A percentile compares a stretch with the other conserved stretches of the same genome.
phyloP scores from a whole-genome alignment of 768 basidiomycete species.

The Trametes elegans region DNA sequence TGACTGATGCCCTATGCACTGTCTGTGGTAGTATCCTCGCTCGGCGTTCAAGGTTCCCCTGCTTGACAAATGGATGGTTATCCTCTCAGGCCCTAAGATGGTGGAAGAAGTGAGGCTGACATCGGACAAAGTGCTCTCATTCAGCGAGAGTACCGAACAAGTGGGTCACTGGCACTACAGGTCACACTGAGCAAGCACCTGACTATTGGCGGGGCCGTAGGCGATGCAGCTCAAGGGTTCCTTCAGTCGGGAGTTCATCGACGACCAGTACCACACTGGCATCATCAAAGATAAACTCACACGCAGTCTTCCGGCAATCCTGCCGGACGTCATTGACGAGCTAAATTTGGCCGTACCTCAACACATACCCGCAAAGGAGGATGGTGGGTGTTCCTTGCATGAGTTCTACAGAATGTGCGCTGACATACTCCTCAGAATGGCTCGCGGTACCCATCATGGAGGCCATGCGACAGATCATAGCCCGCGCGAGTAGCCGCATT shows the following conservation, averaged over 20 bases:
- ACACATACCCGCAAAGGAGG: slow-evolving; percentile 26
- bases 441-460: slow-evolving; percentile 18
- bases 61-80: slow-evolving; percentile 44
- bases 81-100: slow-evolving; percentile 40
- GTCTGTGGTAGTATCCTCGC: slow-evolving; percentile 15
- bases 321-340: slow-evolving; percentile 28
- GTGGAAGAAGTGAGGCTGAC: slow-evolving; percentile 51
- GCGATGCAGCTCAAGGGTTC: slow-evolving; percentile 35
- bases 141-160: slow-evolving; percentile 37
- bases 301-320: slow-evolving; percentile 22
- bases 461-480: slow-evolving; percentile 28
- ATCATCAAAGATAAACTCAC: slow-evolving; percentile 29
- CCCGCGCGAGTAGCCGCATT: slow-evolving; percentile 31
- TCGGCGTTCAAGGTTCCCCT: slow-evolving; percentile 43
- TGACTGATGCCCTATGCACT: background rate
- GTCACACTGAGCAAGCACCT: background rate
- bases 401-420: background rate
- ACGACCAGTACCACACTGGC: slow-evolving; percentile 24
- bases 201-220: slow-evolving; percentile 14
- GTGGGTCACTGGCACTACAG: slow-evolving; percentile 26
- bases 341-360: slow-evolving; percentile 26
- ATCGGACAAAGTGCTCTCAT: slow-evolving; percentile 46
- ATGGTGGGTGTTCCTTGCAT: slow-evolving; percentile 8
- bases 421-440: slow-evolving; percentile 28
- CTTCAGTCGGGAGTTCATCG: slow-evolving; percentile 24